Evolutionary conservation across 2,329 filamentous ascomycete genomes (phyloP), one percentile per base, ranked within the genome.

Genomic region (Penicillium hordei): DNA sequence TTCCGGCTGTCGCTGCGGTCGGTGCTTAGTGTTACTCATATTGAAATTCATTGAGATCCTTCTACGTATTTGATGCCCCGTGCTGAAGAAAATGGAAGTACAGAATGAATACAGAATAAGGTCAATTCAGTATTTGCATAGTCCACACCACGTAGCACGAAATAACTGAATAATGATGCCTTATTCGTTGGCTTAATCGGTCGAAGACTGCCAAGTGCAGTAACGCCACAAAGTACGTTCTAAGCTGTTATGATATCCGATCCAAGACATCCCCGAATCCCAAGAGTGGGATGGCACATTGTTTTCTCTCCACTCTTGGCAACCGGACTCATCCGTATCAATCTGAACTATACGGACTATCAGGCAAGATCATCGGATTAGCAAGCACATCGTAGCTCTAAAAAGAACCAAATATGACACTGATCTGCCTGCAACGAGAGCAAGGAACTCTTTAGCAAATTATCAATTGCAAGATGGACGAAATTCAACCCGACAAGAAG

Each of bases 401-500:
- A 52, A 52, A 6, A 8, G 31, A 38, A 13, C 15, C 33, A 19
- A 54, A 59, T 59, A 52, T 61, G 53, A 59, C 21, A 19, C n/a
- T 9, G 17, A 19, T 33, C 17, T 45, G 40, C n/a, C 40, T 45
- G 31, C 21, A 15, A 45, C 45, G 50, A 45, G 34, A 33, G 7
- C 5, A 17, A 25, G 15, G 9, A 48, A n/a, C 39, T 31, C 3
- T 17, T 44, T 36, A 29, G 9, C 4, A 19, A 15, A 34, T 19
- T 12, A 21, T 1, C 10, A 25, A 45, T 38, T 45, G 39, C 44
- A 55, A 23, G 6, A 67, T 67, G 65, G 61, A 64, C 15, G 60
- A 60, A 4, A 67, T 68, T 33, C 54, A 58, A 45, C 23, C 34
- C 6, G 52, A 58, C 19, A 57, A 64, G 36, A 65, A 66, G 17